phyloP scores from a whole-genome alignment of 2,329 filamentous ascomycete genomes.

The Phyllosticta paracitricarpa region DNA sequence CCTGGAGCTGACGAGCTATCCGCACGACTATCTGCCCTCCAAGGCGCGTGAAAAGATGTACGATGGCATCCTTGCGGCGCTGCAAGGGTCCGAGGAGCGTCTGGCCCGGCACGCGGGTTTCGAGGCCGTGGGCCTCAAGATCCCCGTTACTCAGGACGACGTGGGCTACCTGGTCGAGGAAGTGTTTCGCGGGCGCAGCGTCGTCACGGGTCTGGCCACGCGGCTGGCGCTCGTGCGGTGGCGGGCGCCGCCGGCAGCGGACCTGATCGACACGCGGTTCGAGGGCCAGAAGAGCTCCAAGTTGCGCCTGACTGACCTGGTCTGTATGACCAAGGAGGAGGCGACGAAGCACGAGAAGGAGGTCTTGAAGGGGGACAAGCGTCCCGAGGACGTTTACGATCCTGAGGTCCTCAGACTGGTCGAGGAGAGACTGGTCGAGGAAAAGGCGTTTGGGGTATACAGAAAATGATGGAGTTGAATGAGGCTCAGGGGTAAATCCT shows the following conservation, averaged over 20 bases:
- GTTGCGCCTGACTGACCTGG: slow-evolving; percentile 59
- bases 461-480: slow-evolving; percentile 15
- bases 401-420: slow-evolving; percentile 56
- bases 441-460: slow-evolving; percentile 45
- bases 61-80: slow-evolving; percentile 63
- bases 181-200: slow-evolving; percentile 73
- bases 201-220: slow-evolving; percentile 70
- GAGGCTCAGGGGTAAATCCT: background rate
- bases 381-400: slow-evolving; percentile 65
- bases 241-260: slow-evolving; percentile 46
- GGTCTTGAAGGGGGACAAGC: slow-evolving; percentile 60
- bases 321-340: slow-evolving; percentile 91
- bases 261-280: slow-evolving; percentile 54
- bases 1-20: slow-evolving; percentile 69
- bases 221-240: slow-evolving; percentile 73
- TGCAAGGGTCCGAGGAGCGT: slow-evolving; percentile 74
- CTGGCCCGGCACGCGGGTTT: slow-evolving; percentile 48
- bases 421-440: slow-evolving; percentile 56
- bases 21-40: slow-evolving; percentile 68
- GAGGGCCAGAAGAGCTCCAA: slow-evolving; percentile 70
- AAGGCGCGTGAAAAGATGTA: slow-evolving; percentile 90
- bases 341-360: slow-evolving; percentile 68
- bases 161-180: slow-evolving; percentile 85
- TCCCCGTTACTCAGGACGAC: slow-evolving; percentile 69
- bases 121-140: slow-evolving; percentile 59